A percentile compares a stretch with the other conserved stretches of the same genome.
Evolutionary conservation across 1,284 basidiomycete species (phyloP).

Genomic region (Trichosporon coremiiforme): DNA sequence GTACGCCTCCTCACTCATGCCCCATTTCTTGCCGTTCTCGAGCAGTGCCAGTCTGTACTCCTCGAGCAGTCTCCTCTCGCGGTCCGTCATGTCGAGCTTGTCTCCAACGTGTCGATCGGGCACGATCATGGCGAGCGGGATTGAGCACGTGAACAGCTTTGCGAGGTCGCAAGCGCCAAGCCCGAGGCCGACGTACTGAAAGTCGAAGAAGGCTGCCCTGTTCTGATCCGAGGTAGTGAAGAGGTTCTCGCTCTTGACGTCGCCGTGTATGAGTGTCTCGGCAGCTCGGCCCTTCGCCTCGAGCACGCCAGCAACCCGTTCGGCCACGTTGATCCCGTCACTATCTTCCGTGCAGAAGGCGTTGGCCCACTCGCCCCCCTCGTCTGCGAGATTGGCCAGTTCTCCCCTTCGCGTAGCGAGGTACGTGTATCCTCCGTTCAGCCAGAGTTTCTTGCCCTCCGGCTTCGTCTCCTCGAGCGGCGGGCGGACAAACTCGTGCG

Average conservation of each 20-base stretch:
- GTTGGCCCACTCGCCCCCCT: conserved; percentile 23
- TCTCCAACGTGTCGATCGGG: not conserved
- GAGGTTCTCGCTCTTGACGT: conserved; percentile 34
- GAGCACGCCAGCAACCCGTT: conserved; percentile 22
- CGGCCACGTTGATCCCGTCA: conserved; percentile 2
- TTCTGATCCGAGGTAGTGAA: conserved; percentile 20
- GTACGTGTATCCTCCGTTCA: conserved; percentile 34
- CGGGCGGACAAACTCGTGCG: conserved; percentile 16
- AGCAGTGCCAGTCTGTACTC: conserved; percentile 21
- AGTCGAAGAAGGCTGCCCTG: conserved; percentile 30
- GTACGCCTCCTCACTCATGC: conserved; percentile 17
- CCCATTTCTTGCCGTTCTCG: not conserved
- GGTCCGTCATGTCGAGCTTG: conserved; percentile 20
- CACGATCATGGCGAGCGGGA: conserved; percentile 24
- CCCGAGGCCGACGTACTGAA: conserved; percentile 32
- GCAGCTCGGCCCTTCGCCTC: conserved; percentile 15
- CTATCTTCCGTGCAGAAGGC: conserved; percentile 10
- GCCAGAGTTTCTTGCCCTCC: conserved; percentile 23
- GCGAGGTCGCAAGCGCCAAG: conserved; percentile 33
- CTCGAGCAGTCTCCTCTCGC: conserved; percentile 24
- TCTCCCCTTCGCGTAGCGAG: conserved; percentile 31
- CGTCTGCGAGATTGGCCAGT: conserved; percentile 13
- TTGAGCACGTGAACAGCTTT: conserved; percentile 32
- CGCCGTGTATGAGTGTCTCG: conserved; percentile 31
- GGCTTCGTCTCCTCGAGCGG: conserved; percentile 16